Base-by-base conservation (phyloP, 768 basidiomycete genomes). In the Serendipita vermifera region DNA sequence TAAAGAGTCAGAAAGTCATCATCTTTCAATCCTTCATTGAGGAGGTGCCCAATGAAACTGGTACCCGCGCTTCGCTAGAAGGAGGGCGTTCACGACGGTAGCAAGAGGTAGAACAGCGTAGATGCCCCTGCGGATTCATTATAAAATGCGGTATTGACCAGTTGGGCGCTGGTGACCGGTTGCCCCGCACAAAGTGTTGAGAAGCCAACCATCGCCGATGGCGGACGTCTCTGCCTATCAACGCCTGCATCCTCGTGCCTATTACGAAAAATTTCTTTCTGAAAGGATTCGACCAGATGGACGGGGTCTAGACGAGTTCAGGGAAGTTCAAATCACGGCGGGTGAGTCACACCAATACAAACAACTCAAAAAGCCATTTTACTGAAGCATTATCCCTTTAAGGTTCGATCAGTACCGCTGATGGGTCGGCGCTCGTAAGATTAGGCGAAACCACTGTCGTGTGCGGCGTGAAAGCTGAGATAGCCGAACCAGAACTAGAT, bases 401-500 rank as follows among this genome's bases (percentile, higher is more conserved):
- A 93, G 92, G 91, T 54, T 94, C 93, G 2, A 85, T 99, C 71
- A 84, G 87, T 0, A 97, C 96, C 0, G 92, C 96, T 0, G 78
- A 92, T 60, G 92, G 93, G 0, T 96, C 92, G 3, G 83, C 93
- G 0, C 82, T 99, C 36, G 88, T 97, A 3, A 75, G 90, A 26
- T 66, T 97, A 58, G 96, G 96, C 17, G 78, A 87, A 43, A 96
- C 94, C n/a, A 97, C 90, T 1, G 74, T 98, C 33, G 87, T 97
- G 0, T 97, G 93, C 63, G 96, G 96, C 1, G 80, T 99, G 61
- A 97, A 96, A 66, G 92, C 90, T 13, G 93, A 98, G 69, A 84
- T 94, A 36, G 84, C 90, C 26, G 87, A 91, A 63, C 94, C 94
- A 3, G 86, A 88, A 62, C 65, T 94, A 15, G 82, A 90, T 60